phyloP scores from a whole-genome alignment of 2,329 filamentous ascomycete species.

The Colletotrichum tabaci region DNA sequence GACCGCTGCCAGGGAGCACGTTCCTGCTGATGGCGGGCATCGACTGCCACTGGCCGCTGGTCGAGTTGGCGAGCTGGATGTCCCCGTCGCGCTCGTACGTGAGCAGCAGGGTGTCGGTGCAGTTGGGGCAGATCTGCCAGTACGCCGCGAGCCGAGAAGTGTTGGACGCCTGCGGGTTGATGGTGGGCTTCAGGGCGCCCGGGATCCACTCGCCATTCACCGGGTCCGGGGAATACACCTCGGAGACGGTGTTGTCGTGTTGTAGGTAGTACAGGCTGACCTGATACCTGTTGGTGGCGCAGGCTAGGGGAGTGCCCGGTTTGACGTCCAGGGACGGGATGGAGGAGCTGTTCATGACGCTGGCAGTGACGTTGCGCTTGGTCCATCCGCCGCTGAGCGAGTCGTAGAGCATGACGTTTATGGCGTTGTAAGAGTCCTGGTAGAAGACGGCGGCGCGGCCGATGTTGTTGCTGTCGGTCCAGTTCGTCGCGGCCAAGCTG shows the following conservation, averaged over 20 bases:
- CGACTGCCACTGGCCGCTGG: neutral
- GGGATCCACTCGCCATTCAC: neutral
- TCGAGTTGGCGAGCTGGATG: neutral
- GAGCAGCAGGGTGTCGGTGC: slow-evolving; percentile 3
- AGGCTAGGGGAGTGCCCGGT: slow-evolving; percentile 1
- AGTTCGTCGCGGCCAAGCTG: slow-evolving; percentile 1
- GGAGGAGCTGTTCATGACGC: slow-evolving; percentile 13
- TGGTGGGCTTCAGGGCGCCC: neutral
- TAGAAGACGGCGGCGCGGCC: slow-evolving; percentile 12
- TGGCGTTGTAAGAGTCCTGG: slow-evolving; percentile 6
- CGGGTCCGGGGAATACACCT: neutral
- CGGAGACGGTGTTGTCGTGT: neutral
- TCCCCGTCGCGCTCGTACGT: neutral
- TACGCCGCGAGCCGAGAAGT: neutral
- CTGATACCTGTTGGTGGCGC: neutral
- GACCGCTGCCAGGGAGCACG: neutral
- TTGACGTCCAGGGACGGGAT: slow-evolving; percentile 7
- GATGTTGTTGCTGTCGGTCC: neutral
- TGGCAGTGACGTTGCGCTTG: slow-evolving; percentile 9
- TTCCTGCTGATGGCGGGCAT: neutral
- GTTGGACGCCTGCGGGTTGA: slow-evolving; percentile 4
- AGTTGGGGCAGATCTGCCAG: slow-evolving; percentile 16
- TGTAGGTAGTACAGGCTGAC: slow-evolving; percentile 3
- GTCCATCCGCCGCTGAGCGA: neutral
- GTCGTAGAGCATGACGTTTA: slow-evolving; percentile 16